Conservation (phyloP, 176 grass and related monocot species). For the Avena eriantha region DNA sequence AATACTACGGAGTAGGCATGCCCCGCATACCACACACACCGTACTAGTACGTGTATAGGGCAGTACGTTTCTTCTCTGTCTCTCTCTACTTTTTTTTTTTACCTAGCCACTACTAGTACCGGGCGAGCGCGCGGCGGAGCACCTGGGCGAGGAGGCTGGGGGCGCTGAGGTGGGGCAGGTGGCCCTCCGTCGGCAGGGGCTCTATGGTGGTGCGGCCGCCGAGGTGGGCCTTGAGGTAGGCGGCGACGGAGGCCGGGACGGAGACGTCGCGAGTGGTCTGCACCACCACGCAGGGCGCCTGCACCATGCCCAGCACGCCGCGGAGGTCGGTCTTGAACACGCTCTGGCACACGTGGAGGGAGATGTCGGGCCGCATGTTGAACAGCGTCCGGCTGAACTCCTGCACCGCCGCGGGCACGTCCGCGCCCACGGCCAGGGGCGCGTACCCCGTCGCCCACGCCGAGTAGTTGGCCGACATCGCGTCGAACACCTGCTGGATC, state of each 20-base stretch:
- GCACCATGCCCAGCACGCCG: slow-evolving; percentile 68
- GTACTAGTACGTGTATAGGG: not conserved
- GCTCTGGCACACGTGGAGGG: slow-evolving; percentile 82
- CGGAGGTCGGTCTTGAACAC: slow-evolving; percentile 92
- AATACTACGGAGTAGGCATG: not conserved
- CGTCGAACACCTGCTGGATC: slow-evolving; percentile 80
- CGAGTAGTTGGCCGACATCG: slow-evolving; percentile 87
- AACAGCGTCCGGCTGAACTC: slow-evolving; percentile 99
- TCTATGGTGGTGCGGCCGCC: slow-evolving; percentile 82
- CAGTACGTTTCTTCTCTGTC: slow-evolving; percentile 1
- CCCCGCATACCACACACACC: not conserved
- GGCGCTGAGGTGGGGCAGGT: slow-evolving; percentile 94
- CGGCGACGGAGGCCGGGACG: slow-evolving; percentile 78
- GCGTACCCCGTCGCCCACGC: slow-evolving; percentile 95
- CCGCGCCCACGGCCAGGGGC: slow-evolving; percentile 87
- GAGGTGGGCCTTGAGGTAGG: slow-evolving; percentile 74
- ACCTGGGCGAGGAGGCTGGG: slow-evolving; percentile 76
- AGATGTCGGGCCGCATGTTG: slow-evolving; percentile 99
- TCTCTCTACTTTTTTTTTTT: not conserved
- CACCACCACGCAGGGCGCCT: slow-evolving; percentile 74
- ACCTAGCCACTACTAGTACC: slow-evolving; percentile 27
- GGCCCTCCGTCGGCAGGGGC: slow-evolving; percentile 77
- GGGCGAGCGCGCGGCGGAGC: slow-evolving; percentile 72
- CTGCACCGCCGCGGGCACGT: slow-evolving; percentile 87
- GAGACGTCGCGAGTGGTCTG: slow-evolving; percentile 93